Evolutionary conservation across 1,284 basidiomycete genomes (phyloP), one percentile per base, ranked within the genome.

Genomic region (Microstroma glucosiphilum): DNA sequence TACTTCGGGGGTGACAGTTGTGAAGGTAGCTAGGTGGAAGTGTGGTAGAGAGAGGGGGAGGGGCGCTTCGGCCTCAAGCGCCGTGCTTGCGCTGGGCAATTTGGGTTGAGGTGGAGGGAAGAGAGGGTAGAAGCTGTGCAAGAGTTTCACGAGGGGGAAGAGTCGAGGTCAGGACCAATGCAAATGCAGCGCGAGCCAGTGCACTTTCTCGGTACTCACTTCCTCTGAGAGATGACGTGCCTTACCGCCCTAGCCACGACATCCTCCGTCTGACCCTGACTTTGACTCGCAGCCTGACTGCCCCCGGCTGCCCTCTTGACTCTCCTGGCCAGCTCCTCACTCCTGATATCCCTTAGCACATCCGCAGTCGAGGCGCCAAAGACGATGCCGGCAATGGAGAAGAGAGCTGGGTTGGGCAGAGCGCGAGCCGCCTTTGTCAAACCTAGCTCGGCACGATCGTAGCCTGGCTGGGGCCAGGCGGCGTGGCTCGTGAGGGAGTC

Each of bases 371-470:
- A 88, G 6, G 86, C 83, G 0, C 85, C 89, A 68, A 99, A 88
- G 0, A 85, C 83, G 37, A 96, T 80, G 58, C 88, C 90, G 78
- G 96, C 94, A 67, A 98, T 81, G 30, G 86, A 85, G 80, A 97
- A 92, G 3, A 85, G 84, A 23, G 86, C 85, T 0, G 96, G 96
- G 73, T 97, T 97, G 1, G 94, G 90, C 11, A 97, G 82, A 25
- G 89, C 80, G 61, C 84, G 85, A 56, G 94, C 86, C 64, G 87
- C 84, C 89, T 57, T n/a, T n/a, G 55, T 51, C 9, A 60, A 25
- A 2, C 49, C 26, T 37, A 60, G 42, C 48, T 65, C 66, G 0
- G 72, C 65, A 40, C 73, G 55, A 11, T 61, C 69, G 6, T 82
- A 81, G 30, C 82, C 81, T 30, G 86, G 84, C 78, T 99, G 96